Percentiles rank a stretch among this genome's conserved stretches.
Conservation (phyloP, 208 protist species). For the Trypanosoma avium region DNA sequence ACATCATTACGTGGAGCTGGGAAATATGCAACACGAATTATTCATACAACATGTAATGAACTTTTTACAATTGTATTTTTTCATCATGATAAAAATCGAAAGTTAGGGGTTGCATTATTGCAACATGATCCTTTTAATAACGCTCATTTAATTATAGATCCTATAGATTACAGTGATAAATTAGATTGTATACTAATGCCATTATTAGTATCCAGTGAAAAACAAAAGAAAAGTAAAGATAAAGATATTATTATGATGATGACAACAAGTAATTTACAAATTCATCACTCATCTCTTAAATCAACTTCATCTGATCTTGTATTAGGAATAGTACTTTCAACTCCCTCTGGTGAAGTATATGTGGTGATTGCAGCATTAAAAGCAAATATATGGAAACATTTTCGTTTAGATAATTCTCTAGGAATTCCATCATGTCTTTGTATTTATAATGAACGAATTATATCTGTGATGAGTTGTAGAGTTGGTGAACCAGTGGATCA, state of each 20-base stretch:
- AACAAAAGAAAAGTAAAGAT: slow-evolving; percentile 4
- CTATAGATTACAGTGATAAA: slow-evolving; percentile 25
- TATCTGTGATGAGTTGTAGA: slow-evolving; percentile 40
- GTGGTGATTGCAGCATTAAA: slow-evolving; percentile 38
- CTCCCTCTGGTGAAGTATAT: slow-evolving; percentile 23
- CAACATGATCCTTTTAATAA: slow-evolving; percentile 17
- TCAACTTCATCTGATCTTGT: slow-evolving; percentile 38
- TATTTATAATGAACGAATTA: slow-evolving; percentile 31
- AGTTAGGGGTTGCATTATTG: slow-evolving; percentile 29
- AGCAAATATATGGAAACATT: slow-evolving; percentile 41
- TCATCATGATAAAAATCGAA: slow-evolving; percentile 28
- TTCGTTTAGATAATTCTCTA: slow-evolving; percentile 24
- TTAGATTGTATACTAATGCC: slow-evolving; percentile 23
- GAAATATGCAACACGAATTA: slow-evolving; percentile 24
- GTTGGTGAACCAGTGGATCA: slow-evolving; percentile 34
- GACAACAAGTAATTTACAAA: slow-evolving; percentile 18
- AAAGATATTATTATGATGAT: too few relatives aligned
- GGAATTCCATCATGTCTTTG: slow-evolving; percentile 29
- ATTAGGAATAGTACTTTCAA: slow-evolving; percentile 30
- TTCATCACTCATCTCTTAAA: slow-evolving; percentile 36
- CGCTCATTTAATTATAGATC: slow-evolving; percentile 13
- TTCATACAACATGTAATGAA: slow-evolving; percentile 22
- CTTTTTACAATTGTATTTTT: slow-evolving; percentile 27
- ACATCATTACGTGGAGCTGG: slow-evolving; percentile 22
- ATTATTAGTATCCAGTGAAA: background rate